These are phyloP conservation scores for Stachybotrys chartarum DNA, from an alignment of 2,329 filamentous ascomycete genomes.

Conservation along the genomic window DNA sequence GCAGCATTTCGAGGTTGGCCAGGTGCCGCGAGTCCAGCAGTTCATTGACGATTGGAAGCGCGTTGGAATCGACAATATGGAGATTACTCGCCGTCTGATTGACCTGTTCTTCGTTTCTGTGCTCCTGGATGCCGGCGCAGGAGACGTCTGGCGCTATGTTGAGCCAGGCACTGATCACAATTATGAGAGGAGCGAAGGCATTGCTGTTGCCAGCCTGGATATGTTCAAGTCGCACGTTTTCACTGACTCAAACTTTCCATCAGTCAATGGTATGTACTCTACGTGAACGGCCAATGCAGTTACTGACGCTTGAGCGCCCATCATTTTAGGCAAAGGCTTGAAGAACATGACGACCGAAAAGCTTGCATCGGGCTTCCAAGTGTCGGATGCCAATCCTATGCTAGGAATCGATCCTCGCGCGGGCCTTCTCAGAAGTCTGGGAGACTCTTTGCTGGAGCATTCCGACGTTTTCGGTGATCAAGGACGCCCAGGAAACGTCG, in stretches of 20 bases:
- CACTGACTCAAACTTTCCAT: too few relatives aligned
- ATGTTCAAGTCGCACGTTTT: too few relatives aligned
- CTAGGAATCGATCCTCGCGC: conserved; percentile 36
- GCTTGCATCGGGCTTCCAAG: conserved; percentile 34
- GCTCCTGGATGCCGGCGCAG: conserved; percentile 47
- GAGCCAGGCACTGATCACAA: conserved; percentile 27
- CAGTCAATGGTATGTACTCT: too few relatives aligned
- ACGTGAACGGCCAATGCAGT: too few relatives aligned
- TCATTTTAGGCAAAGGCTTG: too few relatives aligned
- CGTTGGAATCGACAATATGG: conserved; percentile 30
- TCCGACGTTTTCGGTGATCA: conserved; percentile 31
- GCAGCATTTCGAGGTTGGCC: conserved; percentile 56
- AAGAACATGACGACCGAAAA: conserved; percentile 20
- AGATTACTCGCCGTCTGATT: conserved; percentile 45
- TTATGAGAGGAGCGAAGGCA: conserved; percentile 40
- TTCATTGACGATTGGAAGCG: conserved; percentile 38
- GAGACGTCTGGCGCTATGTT: conserved; percentile 38
- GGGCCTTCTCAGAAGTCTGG: conserved; percentile 31
- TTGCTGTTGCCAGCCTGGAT: conserved; percentile 41
- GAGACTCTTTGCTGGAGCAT: conserved; percentile 28
- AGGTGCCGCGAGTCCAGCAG: conserved; percentile 37
- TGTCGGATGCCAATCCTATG: conserved; percentile 35
- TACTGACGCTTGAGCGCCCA: too few relatives aligned
- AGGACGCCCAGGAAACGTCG: conserved; percentile 39
- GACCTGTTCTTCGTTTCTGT: conserved; percentile 57